Evolutionary conservation across 148 eudicot species (phyloP).

Genomic region (Agrostemma githago): DNA sequence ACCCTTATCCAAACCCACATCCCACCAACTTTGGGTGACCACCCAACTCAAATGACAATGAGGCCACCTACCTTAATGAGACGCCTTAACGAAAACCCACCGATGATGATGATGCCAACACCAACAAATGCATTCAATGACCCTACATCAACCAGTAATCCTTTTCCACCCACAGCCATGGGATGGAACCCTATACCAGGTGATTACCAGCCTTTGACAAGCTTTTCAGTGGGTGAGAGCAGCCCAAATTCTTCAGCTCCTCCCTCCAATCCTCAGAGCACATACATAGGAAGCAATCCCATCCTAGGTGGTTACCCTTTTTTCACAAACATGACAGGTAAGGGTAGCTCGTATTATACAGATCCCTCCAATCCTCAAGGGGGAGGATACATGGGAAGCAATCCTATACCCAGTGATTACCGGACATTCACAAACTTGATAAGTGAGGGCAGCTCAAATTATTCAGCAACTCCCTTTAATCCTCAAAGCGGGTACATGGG

Average conservation of each 20-base stretch:
- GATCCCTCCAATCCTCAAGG: neutral
- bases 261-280: too few relatives aligned
- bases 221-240: neutral
- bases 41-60: slow-evolving; percentile 1
- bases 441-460: neutral
- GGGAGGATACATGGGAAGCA: neutral
- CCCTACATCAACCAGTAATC: neutral
- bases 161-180: neutral
- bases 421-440: neutral
- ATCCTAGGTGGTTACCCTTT: too few relatives aligned
- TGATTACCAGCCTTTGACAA: neutral
- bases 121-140: neutral
- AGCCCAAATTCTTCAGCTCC: too few relatives aligned
- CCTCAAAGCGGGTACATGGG: neutral
- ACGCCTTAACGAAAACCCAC: slow-evolving; percentile 4
- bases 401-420: neutral
- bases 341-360: neutral
- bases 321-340: neutral
- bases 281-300: too few relatives aligned
- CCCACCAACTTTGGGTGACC: neutral
- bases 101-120: slow-evolving; percentile 12
- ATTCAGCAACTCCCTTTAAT: too few relatives aligned
- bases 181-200: neutral
- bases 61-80: neutral
- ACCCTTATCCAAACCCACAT: neutral